Conservation (phyloP, 2,329 filamentous ascomycete genomes). For the Arthrobotrys megalospora region DNA sequence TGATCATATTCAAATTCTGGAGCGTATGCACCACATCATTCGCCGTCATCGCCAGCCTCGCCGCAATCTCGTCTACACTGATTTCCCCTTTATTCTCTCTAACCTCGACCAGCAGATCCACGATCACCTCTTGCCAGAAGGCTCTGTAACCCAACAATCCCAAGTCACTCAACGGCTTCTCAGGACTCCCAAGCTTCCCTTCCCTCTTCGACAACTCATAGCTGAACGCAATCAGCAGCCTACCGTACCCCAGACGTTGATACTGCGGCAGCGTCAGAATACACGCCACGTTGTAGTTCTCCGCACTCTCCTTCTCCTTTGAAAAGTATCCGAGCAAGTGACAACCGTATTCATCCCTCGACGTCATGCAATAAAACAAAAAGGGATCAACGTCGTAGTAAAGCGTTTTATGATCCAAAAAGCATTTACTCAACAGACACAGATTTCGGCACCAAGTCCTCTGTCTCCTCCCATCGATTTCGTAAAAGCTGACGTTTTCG, state of each 20-base stretch:
- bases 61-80: constrained; percentile 87
- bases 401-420: constrained; percentile 96
- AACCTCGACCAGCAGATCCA: constrained; percentile 84
- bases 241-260: constrained; percentile 93
- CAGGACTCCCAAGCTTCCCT: constrained; percentile 92
- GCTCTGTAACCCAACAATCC: constrained; percentile 94
- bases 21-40: constrained; percentile 96
- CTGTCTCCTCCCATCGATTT: constrained; percentile 94
- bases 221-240: constrained; percentile 94
- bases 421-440: constrained; percentile 94
- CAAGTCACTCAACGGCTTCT: constrained; percentile 95
- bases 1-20: constrained; percentile 92
- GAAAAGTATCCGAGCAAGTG: constrained; percentile 99
- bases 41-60: constrained; percentile 90
- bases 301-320: constrained; percentile 97
- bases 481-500: constrained; percentile 93
- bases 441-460: constrained; percentile 97
- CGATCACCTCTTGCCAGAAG: constrained; percentile 96
- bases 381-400: constrained; percentile 99
- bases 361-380: constrained; percentile 97
- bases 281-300: constrained; percentile 98
- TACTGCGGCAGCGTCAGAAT: constrained; percentile 97
- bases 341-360: constrained; percentile 87
- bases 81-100: constrained; percentile 79
- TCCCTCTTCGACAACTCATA: constrained; percentile 97